Evolutionary conservation across 176 grass and related monocot genomes (phyloP).

Genomic region (Carex kokanica): DNA sequence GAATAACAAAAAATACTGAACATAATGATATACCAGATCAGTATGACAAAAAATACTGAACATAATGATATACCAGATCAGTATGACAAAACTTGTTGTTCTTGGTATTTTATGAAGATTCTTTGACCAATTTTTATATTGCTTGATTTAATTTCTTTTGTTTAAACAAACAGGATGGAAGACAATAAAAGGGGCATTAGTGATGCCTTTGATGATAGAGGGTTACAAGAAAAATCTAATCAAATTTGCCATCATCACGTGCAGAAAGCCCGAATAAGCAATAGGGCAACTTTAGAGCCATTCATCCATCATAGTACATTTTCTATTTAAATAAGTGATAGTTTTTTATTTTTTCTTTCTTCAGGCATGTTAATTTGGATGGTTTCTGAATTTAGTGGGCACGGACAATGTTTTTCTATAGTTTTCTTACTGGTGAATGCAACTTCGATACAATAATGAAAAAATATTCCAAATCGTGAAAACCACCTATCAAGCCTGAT

Average conservation of each 20-base stretch:
- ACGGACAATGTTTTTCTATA: neutral
- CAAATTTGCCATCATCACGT: constrained; percentile 86
- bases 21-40: too few species aligned
- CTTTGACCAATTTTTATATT: neutral
- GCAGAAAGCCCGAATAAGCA: constrained; percentile 50
- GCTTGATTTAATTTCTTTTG: neutral
- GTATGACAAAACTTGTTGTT: neutral
- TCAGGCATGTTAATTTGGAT: constrained; percentile 1
- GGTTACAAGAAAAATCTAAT: constrained; percentile 92
- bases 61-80: neutral
- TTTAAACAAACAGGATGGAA: constrained; percentile 71
- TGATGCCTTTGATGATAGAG: constrained; percentile 94
- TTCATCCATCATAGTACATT: neutral
- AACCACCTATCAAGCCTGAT: neutral
- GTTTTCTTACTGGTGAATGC: neutral
- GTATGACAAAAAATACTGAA: too few species aligned
- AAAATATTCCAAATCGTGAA: neutral
- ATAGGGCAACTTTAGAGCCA: neutral
- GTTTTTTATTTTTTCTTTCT: neutral
- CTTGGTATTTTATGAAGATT: neutral
- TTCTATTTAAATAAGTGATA: neutral
- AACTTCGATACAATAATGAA: neutral
- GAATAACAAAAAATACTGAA: neutral
- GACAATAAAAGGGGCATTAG: constrained; percentile 83
- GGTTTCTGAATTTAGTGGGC: neutral